Conservation (phyloP, 2,329 filamentous ascomycete genomes). For the Fusarium sambucinum region DNA sequence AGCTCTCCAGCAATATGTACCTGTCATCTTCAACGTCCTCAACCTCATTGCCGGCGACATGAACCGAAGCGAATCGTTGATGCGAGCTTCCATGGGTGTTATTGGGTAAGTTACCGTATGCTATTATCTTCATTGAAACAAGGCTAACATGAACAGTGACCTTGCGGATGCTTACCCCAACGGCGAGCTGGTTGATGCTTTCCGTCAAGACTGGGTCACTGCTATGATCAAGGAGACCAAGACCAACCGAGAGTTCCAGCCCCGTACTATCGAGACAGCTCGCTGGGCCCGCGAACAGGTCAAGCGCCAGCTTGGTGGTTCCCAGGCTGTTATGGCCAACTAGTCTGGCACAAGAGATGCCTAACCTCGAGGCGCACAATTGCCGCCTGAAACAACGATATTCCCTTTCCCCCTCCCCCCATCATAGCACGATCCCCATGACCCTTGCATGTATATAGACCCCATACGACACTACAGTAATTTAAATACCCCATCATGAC, state of each 20-base stretch:
- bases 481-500: conserved; percentile 56
- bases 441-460: conserved; percentile 57
- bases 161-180: conserved; percentile 93
- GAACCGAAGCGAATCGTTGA: conserved; percentile 90
- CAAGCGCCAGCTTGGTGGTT: conserved; percentile 82
- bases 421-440: conserved; percentile 55
- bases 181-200: conserved; percentile 85
- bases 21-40: conserved; percentile 88
- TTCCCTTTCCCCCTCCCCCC: conserved; percentile 39
- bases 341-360: conserved; percentile 44
- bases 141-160: conserved; percentile 70
- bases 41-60: conserved; percentile 82
- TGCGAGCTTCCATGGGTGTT: conserved; percentile 96
- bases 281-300: conserved; percentile 98
- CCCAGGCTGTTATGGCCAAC: conserved; percentile 63
- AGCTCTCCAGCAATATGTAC: conserved; percentile 80
- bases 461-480: conserved; percentile 54
- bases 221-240: conserved; percentile 92
- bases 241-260: conserved; percentile 85
- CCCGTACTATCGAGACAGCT: conserved; percentile 91
- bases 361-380: conserved; percentile 5
- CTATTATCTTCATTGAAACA: neutral
- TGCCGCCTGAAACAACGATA: conserved; percentile 27
- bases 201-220: conserved; percentile 92
- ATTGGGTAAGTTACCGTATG: conserved; percentile 77